Conservation (phyloP, 106 monocot genomes). For the Posidonia australis region DNA sequence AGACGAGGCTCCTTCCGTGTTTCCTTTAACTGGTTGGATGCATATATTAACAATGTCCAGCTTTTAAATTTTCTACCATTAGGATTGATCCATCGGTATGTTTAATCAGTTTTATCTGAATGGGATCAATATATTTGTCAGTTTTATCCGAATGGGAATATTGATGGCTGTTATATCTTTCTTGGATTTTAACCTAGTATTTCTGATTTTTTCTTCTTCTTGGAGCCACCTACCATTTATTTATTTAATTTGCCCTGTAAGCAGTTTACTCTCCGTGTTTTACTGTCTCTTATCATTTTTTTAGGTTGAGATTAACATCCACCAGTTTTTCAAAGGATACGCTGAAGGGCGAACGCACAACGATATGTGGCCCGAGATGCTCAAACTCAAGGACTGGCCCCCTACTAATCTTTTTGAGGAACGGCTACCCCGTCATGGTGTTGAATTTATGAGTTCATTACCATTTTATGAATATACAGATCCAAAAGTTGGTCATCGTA, state of each 20-base stretch:
- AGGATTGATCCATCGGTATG: no score
- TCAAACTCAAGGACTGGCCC: constrained; percentile 97
- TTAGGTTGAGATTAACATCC: constrained; percentile 25
- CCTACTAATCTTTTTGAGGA: constrained; percentile 79
- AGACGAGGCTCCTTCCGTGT: no score
- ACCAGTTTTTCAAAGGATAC: constrained; percentile 36
- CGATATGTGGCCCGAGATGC: constrained; percentile 73
- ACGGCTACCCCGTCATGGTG: constrained; percentile 77
- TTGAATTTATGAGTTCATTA: constrained; percentile 72
- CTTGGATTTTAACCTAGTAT: no score
- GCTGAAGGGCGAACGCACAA: constrained; percentile 41
- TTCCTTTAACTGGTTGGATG: no score
- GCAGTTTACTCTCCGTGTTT: not conserved
- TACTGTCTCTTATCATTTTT: not conserved
- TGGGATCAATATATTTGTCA: no score
- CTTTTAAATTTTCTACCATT: no score
- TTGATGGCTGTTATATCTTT: no score
- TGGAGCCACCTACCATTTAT: not conserved
- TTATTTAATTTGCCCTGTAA: not conserved
- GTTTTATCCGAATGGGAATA: no score
- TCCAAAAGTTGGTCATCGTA: constrained; percentile 61
- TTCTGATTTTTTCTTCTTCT: not conserved
- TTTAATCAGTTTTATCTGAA: no score
- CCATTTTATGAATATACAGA: constrained; percentile 89
- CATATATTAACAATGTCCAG: no score